Evolutionary conservation across 345 rosid species (phyloP).

Genomic region (Eucalyptus curtisii): DNA sequence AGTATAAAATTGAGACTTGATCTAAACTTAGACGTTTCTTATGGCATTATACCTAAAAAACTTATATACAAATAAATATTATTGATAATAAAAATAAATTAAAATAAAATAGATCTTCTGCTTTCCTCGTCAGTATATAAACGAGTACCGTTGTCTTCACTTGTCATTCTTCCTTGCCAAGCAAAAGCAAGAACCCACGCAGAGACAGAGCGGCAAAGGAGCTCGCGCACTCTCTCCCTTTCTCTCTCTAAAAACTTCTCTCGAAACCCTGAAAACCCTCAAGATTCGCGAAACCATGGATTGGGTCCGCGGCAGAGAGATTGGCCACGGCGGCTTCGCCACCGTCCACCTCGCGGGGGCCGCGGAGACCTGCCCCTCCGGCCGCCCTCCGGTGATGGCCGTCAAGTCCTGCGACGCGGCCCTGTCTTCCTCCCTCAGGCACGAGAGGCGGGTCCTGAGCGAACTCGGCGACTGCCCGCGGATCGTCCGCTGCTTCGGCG

Average conservation of each 20-base stretch:
- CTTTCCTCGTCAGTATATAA: not conserved
- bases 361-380: not conserved
- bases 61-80: too few species aligned
- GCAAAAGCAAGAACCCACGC: not conserved
- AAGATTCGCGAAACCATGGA: not conserved
- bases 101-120: not conserved
- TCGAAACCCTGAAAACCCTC: not conserved
- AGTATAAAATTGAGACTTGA: too few species aligned
- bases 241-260: not conserved
- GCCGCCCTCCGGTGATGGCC: slow-evolving; percentile 32
- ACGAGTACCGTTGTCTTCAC: not conserved
- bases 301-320: not conserved
- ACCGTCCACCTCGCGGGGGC: slow-evolving; percentile 36
- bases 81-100: not conserved
- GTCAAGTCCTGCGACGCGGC: slow-evolving; percentile 47
- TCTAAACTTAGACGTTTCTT: too few species aligned
- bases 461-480: slow-evolving; percentile 27
- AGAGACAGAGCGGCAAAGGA: not conserved
- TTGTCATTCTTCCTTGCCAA: not conserved
- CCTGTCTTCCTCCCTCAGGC: slow-evolving; percentile 22
- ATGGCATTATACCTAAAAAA: too few species aligned
- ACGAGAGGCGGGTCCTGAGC: slow-evolving; percentile 37
- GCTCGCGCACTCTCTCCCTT: not conserved
- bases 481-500: slow-evolving; percentile 46
- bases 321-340: not conserved